Base-by-base conservation (phyloP, 73 alveolate genomes). In the Blepharisma stoltei region DNA sequence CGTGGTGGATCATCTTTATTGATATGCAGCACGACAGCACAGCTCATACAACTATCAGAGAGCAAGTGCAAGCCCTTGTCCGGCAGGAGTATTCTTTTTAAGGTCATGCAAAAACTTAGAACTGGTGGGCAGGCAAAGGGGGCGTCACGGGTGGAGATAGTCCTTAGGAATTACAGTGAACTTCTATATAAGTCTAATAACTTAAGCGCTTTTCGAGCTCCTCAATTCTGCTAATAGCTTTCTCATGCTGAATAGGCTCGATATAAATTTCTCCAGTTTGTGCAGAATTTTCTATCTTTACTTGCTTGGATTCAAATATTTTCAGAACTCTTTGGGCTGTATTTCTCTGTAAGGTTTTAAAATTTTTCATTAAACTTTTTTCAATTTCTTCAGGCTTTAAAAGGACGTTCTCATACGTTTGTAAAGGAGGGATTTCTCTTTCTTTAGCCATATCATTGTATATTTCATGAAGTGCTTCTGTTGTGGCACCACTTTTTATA, bases 341-440 rank as follows among this genome's bases (percentile, higher is more conserved):
- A 25, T 14, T 14, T 60, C 46, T 60, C 47, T 60, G 73, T 14
- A 60, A 4, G 46, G 23, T 8, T 14, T 11, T 18, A 38, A 60
- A 60, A 2, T 60, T 60, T 60, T 60, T 60, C 73, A 11, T 14
- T 9, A 60, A 2, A 8, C 14, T 14, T 60, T n/a, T 9, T 9
- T n/a, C 46, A 1, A 60, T 60, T 60, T 60, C 73, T 18, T n/a
- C 14, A 14, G 73, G 73, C 4, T 60, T 38, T 38, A 60, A 18
- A 60, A n/a, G 46, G 38, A 25, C 18, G 4, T 14, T 14, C 2
- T 60, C 73, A n/a, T 38, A 8, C 46, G 14, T 60, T 60, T 5
- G 0, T 25, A 60, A 9, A n/a, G 14, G 46, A 60, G 73, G 73
- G 45, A 60, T 60, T 18, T 60, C 73, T 8, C 14, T 8, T 14